Evolutionary conservation across 2,329 filamentous ascomycete genomes (phyloP).

Genomic region (Aspergillus felis): DNA sequence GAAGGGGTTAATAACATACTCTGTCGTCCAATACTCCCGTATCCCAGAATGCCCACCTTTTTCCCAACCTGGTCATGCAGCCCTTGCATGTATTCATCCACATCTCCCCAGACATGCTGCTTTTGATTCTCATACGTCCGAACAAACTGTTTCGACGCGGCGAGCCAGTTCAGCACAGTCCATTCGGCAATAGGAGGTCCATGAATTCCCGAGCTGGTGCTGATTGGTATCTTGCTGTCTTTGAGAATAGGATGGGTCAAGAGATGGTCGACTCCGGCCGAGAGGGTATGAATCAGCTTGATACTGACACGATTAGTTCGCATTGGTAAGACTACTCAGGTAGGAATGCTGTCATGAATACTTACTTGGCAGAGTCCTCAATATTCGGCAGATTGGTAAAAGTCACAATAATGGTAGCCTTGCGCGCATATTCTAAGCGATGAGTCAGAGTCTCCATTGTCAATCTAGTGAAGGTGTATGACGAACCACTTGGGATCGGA

Average conservation of each 20-base stretch:
- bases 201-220: conserved; percentile 55
- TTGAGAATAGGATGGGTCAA: conserved; percentile 51
- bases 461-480: background rate
- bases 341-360: background rate
- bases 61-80: conserved; percentile 55
- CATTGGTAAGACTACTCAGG: background rate
- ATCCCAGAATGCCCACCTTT: conserved; percentile 58
- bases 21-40: conserved; percentile 61
- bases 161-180: conserved; percentile 60
- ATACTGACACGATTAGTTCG: conserved; percentile 22
- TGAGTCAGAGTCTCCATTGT: background rate
- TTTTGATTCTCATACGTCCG: conserved; percentile 56
- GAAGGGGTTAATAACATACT: conserved; percentile 34
- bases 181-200: conserved; percentile 65
- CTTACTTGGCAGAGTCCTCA: conserved; percentile 27
- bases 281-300: conserved; percentile 54
- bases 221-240: conserved; percentile 50
- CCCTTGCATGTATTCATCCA: conserved; percentile 16
- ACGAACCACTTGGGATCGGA: conserved; percentile 22
- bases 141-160: conserved; percentile 54
- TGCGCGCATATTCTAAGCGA: conserved; percentile 18
- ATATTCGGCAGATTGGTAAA: conserved; percentile 22
- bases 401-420: conserved; percentile 24
- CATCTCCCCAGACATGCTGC: conserved; percentile 47
- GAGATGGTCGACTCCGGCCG: conserved; percentile 56